A percentile compares a stretch with the other conserved stretches of the same genome.
These are phyloP conservation scores for Leishmania tropica DNA, from an alignment of 208 protist genomes.

Conservation along the genomic window DNA sequence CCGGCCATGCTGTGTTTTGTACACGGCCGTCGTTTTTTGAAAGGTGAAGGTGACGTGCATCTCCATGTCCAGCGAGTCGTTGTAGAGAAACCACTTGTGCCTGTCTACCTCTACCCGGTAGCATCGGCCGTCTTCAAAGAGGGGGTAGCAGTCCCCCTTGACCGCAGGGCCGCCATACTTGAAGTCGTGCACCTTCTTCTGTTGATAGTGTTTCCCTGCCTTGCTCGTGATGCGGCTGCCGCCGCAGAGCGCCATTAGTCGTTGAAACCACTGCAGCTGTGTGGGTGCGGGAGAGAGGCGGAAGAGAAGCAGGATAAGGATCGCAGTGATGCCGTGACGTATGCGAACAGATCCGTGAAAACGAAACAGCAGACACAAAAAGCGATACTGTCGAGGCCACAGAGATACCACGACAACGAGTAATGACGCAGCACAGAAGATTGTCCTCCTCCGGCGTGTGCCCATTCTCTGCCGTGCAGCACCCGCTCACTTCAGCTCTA, in stretches of 20 bases:
- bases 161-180: conserved; percentile 20
- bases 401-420: background rate
- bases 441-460: background rate
- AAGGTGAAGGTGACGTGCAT: conserved; percentile 66
- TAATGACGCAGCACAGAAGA: background rate
- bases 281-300: background rate
- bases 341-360: background rate
- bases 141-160: conserved; percentile 33
- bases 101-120: conserved; percentile 53
- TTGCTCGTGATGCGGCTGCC: conserved; percentile 19
- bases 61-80: conserved; percentile 68
- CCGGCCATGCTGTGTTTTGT: conserved; percentile 29
- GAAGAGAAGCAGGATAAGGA: background rate
- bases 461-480: too few relatives aligned
- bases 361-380: background rate
- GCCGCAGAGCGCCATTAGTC: background rate
- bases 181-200: conserved; percentile 32
- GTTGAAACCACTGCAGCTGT: background rate
- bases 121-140: conserved; percentile 53
- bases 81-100: conserved; percentile 63
- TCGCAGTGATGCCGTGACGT: too few relatives aligned
- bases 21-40: conserved; percentile 10
- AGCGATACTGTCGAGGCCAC: background rate
- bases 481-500: too few relatives aligned
- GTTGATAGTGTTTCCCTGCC: conserved; percentile 2